Conservation (phyloP, 352 stramenopile species). For the Phytophthora lateralis region DNA sequence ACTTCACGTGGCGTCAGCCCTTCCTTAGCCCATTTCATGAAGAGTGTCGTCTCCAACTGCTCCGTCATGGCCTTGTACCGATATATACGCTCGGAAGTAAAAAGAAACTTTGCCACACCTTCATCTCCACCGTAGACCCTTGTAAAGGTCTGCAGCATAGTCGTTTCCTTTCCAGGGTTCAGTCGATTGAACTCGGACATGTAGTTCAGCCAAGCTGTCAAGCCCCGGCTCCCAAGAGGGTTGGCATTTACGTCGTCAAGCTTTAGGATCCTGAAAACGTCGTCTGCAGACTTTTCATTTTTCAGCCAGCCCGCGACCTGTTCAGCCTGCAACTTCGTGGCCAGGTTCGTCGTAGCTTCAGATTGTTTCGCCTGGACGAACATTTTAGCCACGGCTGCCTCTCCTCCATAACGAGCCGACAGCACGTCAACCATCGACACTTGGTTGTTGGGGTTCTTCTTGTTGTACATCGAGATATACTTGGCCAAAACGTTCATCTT, state of each 20-base stretch:
- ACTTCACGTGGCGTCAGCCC: background rate
- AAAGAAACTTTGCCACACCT: background rate
- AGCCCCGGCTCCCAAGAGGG: background rate
- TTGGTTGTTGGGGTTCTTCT: background rate
- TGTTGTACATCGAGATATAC: background rate
- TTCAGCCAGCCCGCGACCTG: background rate
- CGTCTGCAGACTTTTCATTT: background rate
- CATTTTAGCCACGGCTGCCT: background rate
- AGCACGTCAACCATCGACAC: background rate
- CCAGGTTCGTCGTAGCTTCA: background rate
- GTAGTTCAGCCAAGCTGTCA: constrained; percentile 3
- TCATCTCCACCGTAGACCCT: background rate
- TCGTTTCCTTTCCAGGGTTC: background rate
- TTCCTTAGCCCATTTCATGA: background rate
- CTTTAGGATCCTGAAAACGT: constrained; percentile 2
- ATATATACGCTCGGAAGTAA: background rate
- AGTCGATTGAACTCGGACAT: background rate
- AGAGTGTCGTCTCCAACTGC: background rate
- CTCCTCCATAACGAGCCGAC: background rate
- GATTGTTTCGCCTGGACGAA: background rate
- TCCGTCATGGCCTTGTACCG: background rate
- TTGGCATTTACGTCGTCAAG: background rate
- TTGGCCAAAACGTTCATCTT: background rate
- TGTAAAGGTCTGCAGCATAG: background rate
- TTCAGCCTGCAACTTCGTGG: background rate